Base-by-base conservation (phyloP, 179 eudicot genomes). In the Heliamphora pulchella region DNA sequence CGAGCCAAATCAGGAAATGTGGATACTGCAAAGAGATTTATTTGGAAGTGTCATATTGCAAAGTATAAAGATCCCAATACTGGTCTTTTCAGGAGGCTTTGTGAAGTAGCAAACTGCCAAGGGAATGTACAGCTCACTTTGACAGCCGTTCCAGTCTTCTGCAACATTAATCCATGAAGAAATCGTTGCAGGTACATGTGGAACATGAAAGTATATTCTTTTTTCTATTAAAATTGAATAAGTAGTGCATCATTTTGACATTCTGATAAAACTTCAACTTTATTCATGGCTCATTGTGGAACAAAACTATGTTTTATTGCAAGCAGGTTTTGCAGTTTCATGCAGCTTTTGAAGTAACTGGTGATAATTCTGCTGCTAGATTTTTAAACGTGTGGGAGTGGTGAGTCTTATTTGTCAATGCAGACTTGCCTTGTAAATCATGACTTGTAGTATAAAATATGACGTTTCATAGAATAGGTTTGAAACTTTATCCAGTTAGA, bases 111-210 rank as follows among this genome's bases (percentile, higher is more conserved):
- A 13, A 64, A 39, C 20, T 3, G 9, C 15, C 11, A 14, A 13
- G n/a, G 55, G 77, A 74, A 57, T 53, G 17, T 51, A 5, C 48
- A 67, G 71, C 77, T 74, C 22, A 74, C 11, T 55, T 55, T 59
- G 18, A 64, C 64, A 55, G 46, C 64, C 3, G 46, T 1, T 3
- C 50, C 11, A 55, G 64, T 31, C 65, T 54, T 41, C 13, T 74
- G 64, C 50, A 54, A 31, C 22, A 39, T 55, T 13, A 14, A 22
- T 5, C 59, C 2, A 2, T 51, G 61, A 72, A 74, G 64, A 57
- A 74, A 31, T 74, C 39, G 77, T 22, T 41, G 18, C 50, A 67
- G 64, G 48, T 59, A 74, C 20, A n/a, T 74, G 17, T 15, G 11
- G 31, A 22, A 46, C 64, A 22, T 11, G 57, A 11, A 14, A 44